Evolutionary conservation across 148 eudicot species (phyloP), one percentile per base, ranked within the genome.

Genomic region (Suaeda aralocaspica): DNA sequence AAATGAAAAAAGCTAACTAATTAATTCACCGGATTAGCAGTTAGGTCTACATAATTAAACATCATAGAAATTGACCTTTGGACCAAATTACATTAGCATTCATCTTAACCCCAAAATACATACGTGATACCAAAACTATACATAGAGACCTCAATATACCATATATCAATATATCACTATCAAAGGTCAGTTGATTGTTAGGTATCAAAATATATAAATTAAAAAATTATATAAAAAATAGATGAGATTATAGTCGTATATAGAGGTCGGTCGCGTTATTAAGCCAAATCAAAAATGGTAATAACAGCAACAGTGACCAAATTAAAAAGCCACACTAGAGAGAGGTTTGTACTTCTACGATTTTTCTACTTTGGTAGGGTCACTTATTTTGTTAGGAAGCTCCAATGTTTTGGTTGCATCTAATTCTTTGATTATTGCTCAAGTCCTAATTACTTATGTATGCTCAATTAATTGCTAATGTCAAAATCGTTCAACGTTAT

Each of bases 291-390:
- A 71, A 59, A n/a, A n/a, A n/a, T n/a, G n/a, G 6, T 12, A 46
- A 30, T 9, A 59, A 6, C 66, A n/a, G 46, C 66, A 36, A 59
- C n/a, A 59, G 30, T 30, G 28, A 44, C 56, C 34, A 29, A 28
- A n/a, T n/a, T n/a, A n/a, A n/a, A n/a, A 66, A 31, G 25, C n/a
- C 6, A 26, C 31, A 31, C 2, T 31, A 2, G 46, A 2, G 9
- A 29, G 41, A 46, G 22, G 68, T 65, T 45, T 69, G 62, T n/a
- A 53, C 50, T 41, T 56, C 48, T 51, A 68, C 26, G 60, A 22
- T 45, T 69, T 56, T 68, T 4, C 41, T 36, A 36, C 41, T 36
- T 52, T 53, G 8, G 71, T 69, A 56, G 63, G 72, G 49, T 39
- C 42, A 67, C 28, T 0, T n/a, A 10, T n/a, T 66, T 12, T 22